Evolutionary conservation across 306 rosid species (phyloP), one percentile per base, ranked within the genome.

Genomic region (Potentilla sterilis): DNA sequence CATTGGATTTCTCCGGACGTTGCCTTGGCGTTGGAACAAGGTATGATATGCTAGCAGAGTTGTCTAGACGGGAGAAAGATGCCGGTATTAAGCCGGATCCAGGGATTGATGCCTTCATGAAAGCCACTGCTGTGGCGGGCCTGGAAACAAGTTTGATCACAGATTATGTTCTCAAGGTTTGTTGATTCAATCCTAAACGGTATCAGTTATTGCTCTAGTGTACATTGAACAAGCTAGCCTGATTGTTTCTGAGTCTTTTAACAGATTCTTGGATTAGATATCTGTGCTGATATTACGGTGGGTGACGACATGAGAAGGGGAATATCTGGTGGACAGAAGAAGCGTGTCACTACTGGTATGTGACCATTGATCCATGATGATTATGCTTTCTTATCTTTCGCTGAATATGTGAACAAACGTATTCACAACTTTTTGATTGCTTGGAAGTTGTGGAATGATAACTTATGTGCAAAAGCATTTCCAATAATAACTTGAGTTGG

Each of bases 231-330:
- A 34, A 37, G 46, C 22, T 15, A 74, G 18, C 11, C 62, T 64
- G 58, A 69, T 77, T 76, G 81, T 58, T 79, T 59, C 41, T 73
- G 43, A 74, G 41, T 72, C 76, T 78, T 76, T 49, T 24, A 70
- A 48, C 87, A 94, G 98, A 88, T 94, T 68, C 90, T 94, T 71
- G 98, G 95, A 77, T 62, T 92, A 87, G 98, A 94, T 73, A 85
- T 85, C 57, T 92, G 97, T 82, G 91, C 97, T 51, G 92, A 92
- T 75, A 84, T 86, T 64, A 63, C 86, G 87, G 98, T 92, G 70
- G 98, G 98, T 48, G 91, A 89, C 82, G 91, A 86, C 48, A 94
- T 94, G 98, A 94, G 95, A 84, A 87, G 96, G 71, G 98, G 98
- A 12, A 86, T 94, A 75, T 94, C 98, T 1, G 98, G 97, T 37